These are phyloP conservation scores for Wickerhamiella infanticola DNA, from an alignment of 1,139 yeast genomes.

Conservation along the genomic window DNA sequence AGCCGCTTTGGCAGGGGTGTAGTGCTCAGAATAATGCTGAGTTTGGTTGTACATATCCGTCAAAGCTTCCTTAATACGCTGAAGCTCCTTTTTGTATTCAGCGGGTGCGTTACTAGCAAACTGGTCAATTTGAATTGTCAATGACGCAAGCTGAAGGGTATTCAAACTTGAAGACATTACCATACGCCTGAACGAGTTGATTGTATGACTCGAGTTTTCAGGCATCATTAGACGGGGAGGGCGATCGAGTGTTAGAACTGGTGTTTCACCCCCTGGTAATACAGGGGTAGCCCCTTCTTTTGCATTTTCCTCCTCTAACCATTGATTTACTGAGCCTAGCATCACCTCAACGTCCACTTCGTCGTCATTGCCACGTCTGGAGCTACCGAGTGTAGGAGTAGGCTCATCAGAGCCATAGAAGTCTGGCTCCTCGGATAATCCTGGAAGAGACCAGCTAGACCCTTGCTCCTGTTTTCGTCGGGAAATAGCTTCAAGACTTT, in stretches of 20 bases:
- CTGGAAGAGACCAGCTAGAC: neutral
- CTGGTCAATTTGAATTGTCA: slow-evolving; percentile 15
- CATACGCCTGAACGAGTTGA: slow-evolving; percentile 11
- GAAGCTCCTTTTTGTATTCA: slow-evolving; percentile 3
- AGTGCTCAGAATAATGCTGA: slow-evolving; percentile 2
- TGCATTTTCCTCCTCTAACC: neutral
- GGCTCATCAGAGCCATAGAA: slow-evolving; percentile 5
- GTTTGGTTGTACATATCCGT: slow-evolving; percentile 15
- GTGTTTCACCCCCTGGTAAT: neutral
- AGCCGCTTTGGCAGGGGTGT: neutral
- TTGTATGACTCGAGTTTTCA: neutral
- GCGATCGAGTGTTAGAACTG: neutral
- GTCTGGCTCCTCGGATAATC: slow-evolving; percentile 1
- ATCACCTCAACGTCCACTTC: neutral
- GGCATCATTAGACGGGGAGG: neutral
- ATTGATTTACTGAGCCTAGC: slow-evolving; percentile 1
- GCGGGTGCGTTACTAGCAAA: slow-evolving; percentile 2
- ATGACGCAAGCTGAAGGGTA: slow-evolving; percentile 21
- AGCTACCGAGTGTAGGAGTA: slow-evolving; percentile 3
- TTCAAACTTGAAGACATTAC: slow-evolving; percentile 18
- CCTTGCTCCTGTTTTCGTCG: neutral
- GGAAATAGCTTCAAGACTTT: neutral
- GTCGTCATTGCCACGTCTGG: neutral
- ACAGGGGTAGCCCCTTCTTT: neutral
- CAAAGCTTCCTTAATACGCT: slow-evolving; percentile 12